Evolutionary conservation across 192 early-diverging fungal genomes (phyloP), one percentile per base, ranked within the genome.

Genomic region (Coemansia aciculifera): DNA sequence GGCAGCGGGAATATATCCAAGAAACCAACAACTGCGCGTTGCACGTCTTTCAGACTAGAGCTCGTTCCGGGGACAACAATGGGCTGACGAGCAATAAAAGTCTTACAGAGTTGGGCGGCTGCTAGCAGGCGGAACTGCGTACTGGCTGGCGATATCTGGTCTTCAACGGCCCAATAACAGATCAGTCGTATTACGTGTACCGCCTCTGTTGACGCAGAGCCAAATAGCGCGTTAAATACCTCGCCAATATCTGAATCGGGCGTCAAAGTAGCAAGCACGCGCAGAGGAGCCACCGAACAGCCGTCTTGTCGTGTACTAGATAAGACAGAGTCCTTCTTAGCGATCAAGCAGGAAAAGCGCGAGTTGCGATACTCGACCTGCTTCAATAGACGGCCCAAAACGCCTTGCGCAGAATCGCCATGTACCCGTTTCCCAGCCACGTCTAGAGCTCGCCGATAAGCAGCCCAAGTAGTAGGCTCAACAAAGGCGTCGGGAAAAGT

Each of bases 401-500:
- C 21, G 34, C 19, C 29, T 19, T 34, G 34, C 2, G 36, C 21
- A 38, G 8, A 19, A 23, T 38, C 36, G 59, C 59, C 37, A 38
- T 57, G 15, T 12, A 32, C 34, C 23, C 34, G 34, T 13, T 60
- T 36, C 17, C 73, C 60, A 38, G 39, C 43, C 15, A 63, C 29
- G 0, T 39, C 37, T 8, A 80, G 66, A 2, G 72, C 69, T 8
- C 66, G 17, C 24, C 36, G 39, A 59, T 75, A 72, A 11, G 62
- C 57, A 10, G 17, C 11, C 84, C 84, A 85, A 3, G 75, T 74
- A 15, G 74, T 52, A 6, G 84, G 84, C 43, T 82, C 84, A 4
- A 85, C 73, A 67, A 85, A 85, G 17, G 74, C 78, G 31, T 85
- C 84, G 1, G 78, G 69, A 39, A 66, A 75, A 6, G 43, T 37